Evolutionary conservation across 495 filamentous ascomycete species (phyloP).

Genomic region (Aspergillus leporis): DNA sequence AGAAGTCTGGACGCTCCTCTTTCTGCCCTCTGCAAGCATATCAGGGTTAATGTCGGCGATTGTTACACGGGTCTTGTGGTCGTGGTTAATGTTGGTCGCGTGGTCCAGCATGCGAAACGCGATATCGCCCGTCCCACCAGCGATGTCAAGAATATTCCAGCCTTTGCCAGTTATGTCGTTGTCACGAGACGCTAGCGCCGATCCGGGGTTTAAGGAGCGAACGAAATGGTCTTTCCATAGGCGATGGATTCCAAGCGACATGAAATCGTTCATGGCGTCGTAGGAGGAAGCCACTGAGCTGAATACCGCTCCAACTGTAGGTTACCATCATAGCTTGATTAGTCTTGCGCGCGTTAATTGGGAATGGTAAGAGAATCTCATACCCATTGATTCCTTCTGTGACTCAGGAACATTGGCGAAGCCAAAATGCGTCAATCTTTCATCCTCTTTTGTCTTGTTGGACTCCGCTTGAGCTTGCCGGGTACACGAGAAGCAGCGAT

Average conservation of each 20-base stretch:
- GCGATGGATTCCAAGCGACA: constrained; percentile 96
- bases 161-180: constrained; percentile 36
- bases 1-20: constrained; percentile 63
- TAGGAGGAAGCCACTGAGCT: constrained; percentile 90
- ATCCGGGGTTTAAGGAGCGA: constrained; percentile 84
- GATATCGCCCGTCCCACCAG: constrained; percentile 96
- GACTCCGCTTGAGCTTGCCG: constrained; percentile 43
- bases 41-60: constrained; percentile 93
- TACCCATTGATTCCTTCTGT: constrained; percentile 76
- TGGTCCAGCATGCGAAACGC: constrained; percentile 96
- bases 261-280: constrained; percentile 98
- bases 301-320: constrained; percentile 81
- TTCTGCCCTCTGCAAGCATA: constrained; percentile 86
- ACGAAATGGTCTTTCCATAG: constrained; percentile 99
- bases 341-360: constrained; percentile 13
- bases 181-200: constrained; percentile 54
- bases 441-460: constrained; percentile 43
- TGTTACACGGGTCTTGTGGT: constrained; percentile 75
- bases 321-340: constrained; percentile 10
- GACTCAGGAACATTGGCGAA: constrained; percentile 84
- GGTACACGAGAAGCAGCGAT: constrained; percentile 59
- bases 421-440: constrained; percentile 87
- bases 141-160: constrained; percentile 92
- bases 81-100: constrained; percentile 76
- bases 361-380: constrained; percentile 6